Evolutionary conservation across 2,329 filamentous ascomycete species (phyloP), one percentile per base, ranked within the genome.

Genomic region (Paecilomyces dactylethromorphus): DNA sequence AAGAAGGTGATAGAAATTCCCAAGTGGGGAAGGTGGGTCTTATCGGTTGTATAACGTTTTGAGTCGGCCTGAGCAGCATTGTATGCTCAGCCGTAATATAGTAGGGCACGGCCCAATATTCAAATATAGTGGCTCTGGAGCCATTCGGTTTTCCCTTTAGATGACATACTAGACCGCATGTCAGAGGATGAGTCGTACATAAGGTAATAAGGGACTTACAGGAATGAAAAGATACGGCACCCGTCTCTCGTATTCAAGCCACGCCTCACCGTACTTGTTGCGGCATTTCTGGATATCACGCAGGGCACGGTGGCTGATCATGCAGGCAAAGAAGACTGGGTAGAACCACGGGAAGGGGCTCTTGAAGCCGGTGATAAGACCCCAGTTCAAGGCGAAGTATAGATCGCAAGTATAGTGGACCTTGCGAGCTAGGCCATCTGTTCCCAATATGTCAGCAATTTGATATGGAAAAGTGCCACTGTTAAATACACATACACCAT

Each of bases 331-430:
- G 79, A 95, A 95, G 35, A 89, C 74, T 0, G 90, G 88, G 71
- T 95, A 93, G 76, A 95, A 94, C 90, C 91, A 95, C 0, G 91
- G 91, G 76, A 93, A 92, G 0, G 90, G 90, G 69, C 87, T 91
- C 35, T 80, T 79, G 76, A 93, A 92, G 11, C 90, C 90, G 2
- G 88, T 91, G 65, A 93, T 87, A n/a, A 92, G 74, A 24, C 87
- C 90, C 90, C 90, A 94, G 62, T 80, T 84, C 57, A 90, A 71
- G 6, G 90, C 88, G 69, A 93, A 93, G 78, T 84, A 92, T 4
- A 88, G 74, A 72, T 94, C 90, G 71, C 88, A 91, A 1, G 87
- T 87, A 75, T 94, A 94, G 74, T 93, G 89, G 55, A 90, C 83
- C 78, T 91, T 94, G 65, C 90, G 84, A 29, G 90, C 90, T 66